Evolutionary conservation across 140 eudicot species (phyloP), one percentile per base, ranked within the genome.

Genomic region (Flaveria floridana): DNA sequence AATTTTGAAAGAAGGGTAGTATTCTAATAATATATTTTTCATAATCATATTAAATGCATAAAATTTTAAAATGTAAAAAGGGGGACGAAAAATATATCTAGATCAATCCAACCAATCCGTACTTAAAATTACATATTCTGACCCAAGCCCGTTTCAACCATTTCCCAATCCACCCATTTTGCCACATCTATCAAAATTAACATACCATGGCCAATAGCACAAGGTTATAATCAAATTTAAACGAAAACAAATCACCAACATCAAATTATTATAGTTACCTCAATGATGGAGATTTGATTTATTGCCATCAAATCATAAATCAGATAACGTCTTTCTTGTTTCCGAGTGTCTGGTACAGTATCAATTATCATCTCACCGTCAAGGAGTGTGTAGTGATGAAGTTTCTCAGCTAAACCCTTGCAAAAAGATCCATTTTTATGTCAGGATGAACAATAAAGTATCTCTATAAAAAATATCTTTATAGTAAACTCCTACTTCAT

Each of bases 361-460:
- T 94, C 97, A 74, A 94, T 94, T 74, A 94, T 76, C 99, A 95
- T 95, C 86, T 95, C 99, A 75, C 99, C 99, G 78, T 95, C 99
- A 75, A 95, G 96, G 70, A 95, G 86, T 2, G 99, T 95, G 79
- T 72, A 95, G 82, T 95, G 99, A 84, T 95, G 99, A 81, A 80
- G 41, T 86, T 79, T 88, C 76, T 91, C 96, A 67, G 89, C 79
- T 82, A 83, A 78, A 75, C 86, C 93, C 94, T 89, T 82, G 56
- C 64, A 68, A 61, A 76, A 73, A 62, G 44, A 20, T 11, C 6
- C 42, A 48, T 51, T 70, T 47, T 58, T 48, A n/a, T 11, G 68
- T 83, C 77, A 75, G 46, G 58, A 64, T 52, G 26, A 15, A 57
- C 25, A 41, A 42, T 44, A 10, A 58, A 75, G 58, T 28, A 59